Evolutionary conservation across 495 filamentous ascomycete species (phyloP), one percentile per base, ranked within the genome.

Genomic region (Lepidopterella palustris): DNA sequence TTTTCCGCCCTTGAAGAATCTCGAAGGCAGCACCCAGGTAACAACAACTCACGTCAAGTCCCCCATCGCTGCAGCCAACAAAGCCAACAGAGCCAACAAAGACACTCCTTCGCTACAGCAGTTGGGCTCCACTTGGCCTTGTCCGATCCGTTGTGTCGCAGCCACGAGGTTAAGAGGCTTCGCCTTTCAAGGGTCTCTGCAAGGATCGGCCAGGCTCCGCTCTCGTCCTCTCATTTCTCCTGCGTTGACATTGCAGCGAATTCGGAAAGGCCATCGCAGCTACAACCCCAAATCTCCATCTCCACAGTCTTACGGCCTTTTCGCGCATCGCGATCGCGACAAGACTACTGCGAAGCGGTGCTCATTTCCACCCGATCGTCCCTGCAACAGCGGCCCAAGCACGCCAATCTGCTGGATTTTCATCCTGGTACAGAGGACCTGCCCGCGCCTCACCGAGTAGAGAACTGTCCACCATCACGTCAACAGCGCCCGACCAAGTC

Each of bases 361-460:
- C 21, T 56, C 53, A 56, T 56, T 24, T 56, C 53, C 53, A 40
- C 53, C 53, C 26, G 45, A 24, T 13, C 20, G 20, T 25, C 25
- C 21, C 24, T 50, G 47, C 24, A 24, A 13, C 21, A 25, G 55
- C 55, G 55, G 55, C 55, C 55, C 55, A 58, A 58, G 55, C 55
- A 58, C 55, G 39, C 24, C 55, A 42, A 58, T 47, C 39, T 45
- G n/a, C 28, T 27, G 25, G 55, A n/a, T 58, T 49, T 47, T 35
- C 24, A 49, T 48, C 55, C 40, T 58, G 21, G 39, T 23, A 27
- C 5, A 24, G 21, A 24, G 1, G 2, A 39, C 31, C 24, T 25
- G n/a, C 32, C 40, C 55, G 24, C 39, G 25, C 55, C 47, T 50
- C 47, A 27, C 47, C 47, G 25, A 24, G 35, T 10, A 42, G 35